Evolutionary conservation across 2,329 filamentous ascomycete species (phyloP).

Genomic region (Akanthomyces muscarius): DNA sequence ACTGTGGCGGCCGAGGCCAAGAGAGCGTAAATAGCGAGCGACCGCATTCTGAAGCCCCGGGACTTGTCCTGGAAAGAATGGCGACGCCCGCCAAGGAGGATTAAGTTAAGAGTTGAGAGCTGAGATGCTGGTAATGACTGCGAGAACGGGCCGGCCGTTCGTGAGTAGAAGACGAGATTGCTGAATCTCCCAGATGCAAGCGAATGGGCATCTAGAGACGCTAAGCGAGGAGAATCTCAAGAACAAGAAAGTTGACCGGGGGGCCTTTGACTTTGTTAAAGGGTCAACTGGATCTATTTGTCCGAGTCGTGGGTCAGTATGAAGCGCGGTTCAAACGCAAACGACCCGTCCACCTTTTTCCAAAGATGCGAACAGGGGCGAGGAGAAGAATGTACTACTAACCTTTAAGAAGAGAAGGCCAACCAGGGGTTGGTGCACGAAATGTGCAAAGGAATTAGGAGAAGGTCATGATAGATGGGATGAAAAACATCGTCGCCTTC

Average conservation of each 20-base stretch:
- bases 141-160: constrained; percentile 15
- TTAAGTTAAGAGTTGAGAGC: neutral
- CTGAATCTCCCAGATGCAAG: neutral
- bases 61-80: constrained; percentile 2
- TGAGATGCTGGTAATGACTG: neutral
- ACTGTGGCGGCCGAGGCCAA: constrained; percentile 22
- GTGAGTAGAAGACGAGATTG: neutral
- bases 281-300: neutral
- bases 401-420: neutral
- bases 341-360: neutral
- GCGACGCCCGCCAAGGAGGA: neutral
- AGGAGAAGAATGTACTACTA: neutral
- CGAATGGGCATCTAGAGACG: constrained; percentile 11
- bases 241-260: neutral
- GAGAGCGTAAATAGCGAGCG: constrained; percentile 20
- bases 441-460: neutral
- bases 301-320: neutral
- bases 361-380: neutral
- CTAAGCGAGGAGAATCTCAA: neutral
- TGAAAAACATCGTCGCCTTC: neutral
- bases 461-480: constrained; percentile 10
- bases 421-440: neutral
- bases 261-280: neutral
- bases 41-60: constrained; percentile 21
- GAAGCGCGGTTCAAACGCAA: neutral